Conservation (phyloP, 2,329 filamentous ascomycete species). For the Leptographium radiaticola region DNA sequence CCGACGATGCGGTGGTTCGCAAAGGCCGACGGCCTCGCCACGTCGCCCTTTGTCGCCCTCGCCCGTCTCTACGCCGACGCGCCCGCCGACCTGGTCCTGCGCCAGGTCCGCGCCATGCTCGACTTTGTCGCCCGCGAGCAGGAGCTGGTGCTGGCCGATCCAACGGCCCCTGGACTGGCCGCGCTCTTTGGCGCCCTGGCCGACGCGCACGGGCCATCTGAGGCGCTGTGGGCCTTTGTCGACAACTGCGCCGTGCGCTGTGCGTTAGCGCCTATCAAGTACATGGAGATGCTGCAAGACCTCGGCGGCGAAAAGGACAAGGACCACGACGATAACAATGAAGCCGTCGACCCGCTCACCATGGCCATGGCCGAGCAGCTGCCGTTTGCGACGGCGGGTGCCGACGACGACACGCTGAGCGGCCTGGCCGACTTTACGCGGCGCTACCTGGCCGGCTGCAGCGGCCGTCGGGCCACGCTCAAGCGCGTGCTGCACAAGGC, state of each 20-base stretch:
- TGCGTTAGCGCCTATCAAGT: slow-evolving; percentile 65
- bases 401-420: slow-evolving; percentile 25
- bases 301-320: slow-evolving; percentile 22
- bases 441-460: slow-evolving; percentile 38
- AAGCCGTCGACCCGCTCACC: slow-evolving; percentile 47
- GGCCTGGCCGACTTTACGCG: slow-evolving; percentile 46
- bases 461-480: slow-evolving; percentile 26
- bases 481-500: slow-evolving; percentile 30
- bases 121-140: slow-evolving; percentile 49
- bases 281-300: slow-evolving; percentile 57
- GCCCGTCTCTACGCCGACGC: slow-evolving; percentile 44
- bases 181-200: slow-evolving; percentile 28
- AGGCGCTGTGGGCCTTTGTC: slow-evolving; percentile 52
- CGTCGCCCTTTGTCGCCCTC: slow-evolving; percentile 61
- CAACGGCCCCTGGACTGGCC: slow-evolving; percentile 21
- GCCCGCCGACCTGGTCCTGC: slow-evolving; percentile 31
- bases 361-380: slow-evolving; percentile 67
- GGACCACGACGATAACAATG: slow-evolving; percentile 10
- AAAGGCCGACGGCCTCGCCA: slow-evolving; percentile 48
- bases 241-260: slow-evolving; percentile 74
- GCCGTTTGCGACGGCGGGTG: slow-evolving; percentile 43
- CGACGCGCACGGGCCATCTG: slow-evolving; percentile 1
- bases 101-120: slow-evolving; percentile 42
- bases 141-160: slow-evolving; percentile 31
- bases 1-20: slow-evolving; percentile 85